A percentile compares a stretch with the other conserved stretches of the same genome.
These are phyloP conservation scores for Solidago caesia DNA, from an alignment of 129 eudicot genomes.

Conservation along the genomic window DNA sequence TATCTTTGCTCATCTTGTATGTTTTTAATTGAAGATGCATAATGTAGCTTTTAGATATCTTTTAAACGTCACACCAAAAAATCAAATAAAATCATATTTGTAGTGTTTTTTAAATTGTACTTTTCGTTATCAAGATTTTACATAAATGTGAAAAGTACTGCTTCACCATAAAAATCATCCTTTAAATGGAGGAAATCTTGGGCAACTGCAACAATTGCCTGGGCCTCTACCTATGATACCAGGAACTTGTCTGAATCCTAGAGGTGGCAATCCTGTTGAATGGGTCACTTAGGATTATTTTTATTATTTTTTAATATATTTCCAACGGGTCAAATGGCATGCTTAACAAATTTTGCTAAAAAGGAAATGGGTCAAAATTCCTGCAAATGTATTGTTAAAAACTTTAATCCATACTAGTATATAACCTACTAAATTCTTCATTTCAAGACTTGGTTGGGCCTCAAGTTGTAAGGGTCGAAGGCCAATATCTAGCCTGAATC, in stretches of 20 bases:
- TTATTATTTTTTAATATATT: too few species aligned
- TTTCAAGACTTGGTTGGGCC: not conserved
- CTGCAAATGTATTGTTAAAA: too few species aligned
- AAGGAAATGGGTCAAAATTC: too few species aligned
- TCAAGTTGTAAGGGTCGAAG: constrained; percentile 8
- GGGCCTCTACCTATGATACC: not conserved
- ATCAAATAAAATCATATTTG: not conserved
- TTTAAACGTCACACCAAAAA: not conserved
- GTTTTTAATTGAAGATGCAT: not conserved
- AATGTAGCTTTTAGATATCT: not conserved
- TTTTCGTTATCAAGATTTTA: not conserved
- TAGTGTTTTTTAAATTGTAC: not conserved
- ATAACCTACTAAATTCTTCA: too few species aligned
- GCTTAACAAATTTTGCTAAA: not conserved
- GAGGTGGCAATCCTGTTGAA: not conserved
- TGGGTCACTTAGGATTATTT: not conserved
- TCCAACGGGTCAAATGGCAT: not conserved
- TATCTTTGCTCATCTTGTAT: not conserved
- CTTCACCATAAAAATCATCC: not conserved
- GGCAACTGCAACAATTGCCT: not conserved
- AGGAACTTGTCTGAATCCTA: not conserved
- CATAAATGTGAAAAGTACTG: not conserved
- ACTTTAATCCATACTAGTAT: too few species aligned
- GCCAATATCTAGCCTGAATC: not conserved
- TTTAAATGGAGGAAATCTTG: not conserved